These are phyloP conservation scores for Talaromyces sp. DNA, from an alignment of 2,329 filamentous ascomycete genomes.

Conservation along the genomic window DNA sequence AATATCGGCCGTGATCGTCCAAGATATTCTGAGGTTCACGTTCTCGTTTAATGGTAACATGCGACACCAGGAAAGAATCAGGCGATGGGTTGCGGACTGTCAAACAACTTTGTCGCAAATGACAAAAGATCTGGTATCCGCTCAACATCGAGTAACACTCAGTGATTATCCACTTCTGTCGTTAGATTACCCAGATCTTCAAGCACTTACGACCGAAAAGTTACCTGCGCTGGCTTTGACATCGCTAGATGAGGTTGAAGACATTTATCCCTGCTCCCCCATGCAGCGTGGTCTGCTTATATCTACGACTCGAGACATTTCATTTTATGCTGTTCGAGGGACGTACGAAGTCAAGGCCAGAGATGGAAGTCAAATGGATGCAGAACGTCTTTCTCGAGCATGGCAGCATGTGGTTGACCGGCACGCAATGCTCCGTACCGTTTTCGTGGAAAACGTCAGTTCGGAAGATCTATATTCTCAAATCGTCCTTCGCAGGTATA, in stretches of 20 bases:
- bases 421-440: slow-evolving; percentile 18
- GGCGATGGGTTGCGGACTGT: slow-evolving; percentile 43
- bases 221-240: slow-evolving; percentile 37
- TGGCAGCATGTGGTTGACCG: slow-evolving; percentile 16
- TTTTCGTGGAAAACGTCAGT: slow-evolving; percentile 33
- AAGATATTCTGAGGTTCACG: slow-evolving; percentile 46
- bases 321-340: slow-evolving; percentile 37
- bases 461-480: slow-evolving; percentile 20
- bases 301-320: slow-evolving; percentile 46
- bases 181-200: slow-evolving; percentile 42
- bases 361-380: slow-evolving; percentile 24
- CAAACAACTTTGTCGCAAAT: slow-evolving; percentile 31
- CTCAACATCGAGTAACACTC: slow-evolving; percentile 33
- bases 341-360: slow-evolving; percentile 33
- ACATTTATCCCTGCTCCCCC: slow-evolving; percentile 43
- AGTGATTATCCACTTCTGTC: slow-evolving; percentile 47
- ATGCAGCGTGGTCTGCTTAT: slow-evolving; percentile 40
- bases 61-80: slow-evolving; percentile 44
- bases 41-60: slow-evolving; percentile 52
- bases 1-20: slow-evolving; percentile 49
- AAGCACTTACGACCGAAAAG: slow-evolving; percentile 35
- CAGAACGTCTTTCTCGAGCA: slow-evolving; percentile 25
- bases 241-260: slow-evolving; percentile 29
- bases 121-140: slow-evolving; percentile 26
- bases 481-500: slow-evolving; percentile 37